phyloP scores from a whole-genome alignment of 2,329 filamentous ascomycete species.

The Lizonia empirigonia region DNA sequence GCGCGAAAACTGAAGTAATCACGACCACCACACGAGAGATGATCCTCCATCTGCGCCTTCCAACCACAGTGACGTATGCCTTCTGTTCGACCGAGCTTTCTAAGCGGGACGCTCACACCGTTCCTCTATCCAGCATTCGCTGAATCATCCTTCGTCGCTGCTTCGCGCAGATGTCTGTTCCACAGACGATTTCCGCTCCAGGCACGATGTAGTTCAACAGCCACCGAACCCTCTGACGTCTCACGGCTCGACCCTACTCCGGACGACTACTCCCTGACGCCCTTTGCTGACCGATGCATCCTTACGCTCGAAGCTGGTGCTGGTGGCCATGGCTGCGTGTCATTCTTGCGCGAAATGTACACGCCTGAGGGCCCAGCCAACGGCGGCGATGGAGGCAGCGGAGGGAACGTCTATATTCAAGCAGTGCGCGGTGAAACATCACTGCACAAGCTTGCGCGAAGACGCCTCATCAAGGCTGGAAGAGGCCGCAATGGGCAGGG shows the following conservation, averaged over 20 bases:
- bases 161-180: slow-evolving; percentile 26
- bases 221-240: slow-evolving; percentile 16
- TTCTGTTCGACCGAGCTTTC: slow-evolving; percentile 33
- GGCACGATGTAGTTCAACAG: slow-evolving; percentile 40
- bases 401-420: slow-evolving; percentile 93
- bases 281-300: slow-evolving; percentile 85
- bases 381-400: slow-evolving; percentile 89
- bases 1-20: slow-evolving; percentile 19
- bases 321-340: slow-evolving; percentile 91
- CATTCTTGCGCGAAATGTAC: slow-evolving; percentile 90
- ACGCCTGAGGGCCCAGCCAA: slow-evolving; percentile 88
- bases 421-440: slow-evolving; percentile 90
- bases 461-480: slow-evolving; percentile 74
- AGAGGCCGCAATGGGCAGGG: slow-evolving; percentile 80
- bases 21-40: not conserved
- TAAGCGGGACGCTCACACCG: slow-evolving; percentile 49
- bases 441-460: slow-evolving; percentile 84
- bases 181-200: slow-evolving; percentile 20
- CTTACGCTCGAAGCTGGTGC: slow-evolving; percentile 77
- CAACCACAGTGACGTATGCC: slow-evolving; percentile 35
- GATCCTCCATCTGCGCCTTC: not conserved
- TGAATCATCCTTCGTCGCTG: slow-evolving; percentile 29
- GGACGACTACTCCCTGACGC: slow-evolving; percentile 80
- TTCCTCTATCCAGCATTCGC: slow-evolving; percentile 54
- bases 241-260: slow-evolving; percentile 73